A percentile compares a stretch with the other conserved stretches of the same genome.
These are phyloP conservation scores for Quercus lobata DNA, from an alignment of 331 rosid genomes.

Conservation along the genomic window DNA sequence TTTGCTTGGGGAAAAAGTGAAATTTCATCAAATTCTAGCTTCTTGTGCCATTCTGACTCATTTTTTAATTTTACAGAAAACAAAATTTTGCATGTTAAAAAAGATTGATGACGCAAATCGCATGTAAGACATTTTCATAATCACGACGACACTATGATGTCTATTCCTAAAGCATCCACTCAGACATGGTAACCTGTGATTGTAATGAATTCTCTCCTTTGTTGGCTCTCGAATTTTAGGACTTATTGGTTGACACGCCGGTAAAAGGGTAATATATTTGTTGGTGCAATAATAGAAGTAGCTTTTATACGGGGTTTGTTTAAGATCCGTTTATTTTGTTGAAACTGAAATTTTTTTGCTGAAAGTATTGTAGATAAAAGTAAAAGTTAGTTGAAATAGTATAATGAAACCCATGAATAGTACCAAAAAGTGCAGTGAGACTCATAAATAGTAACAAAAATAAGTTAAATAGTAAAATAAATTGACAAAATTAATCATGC, in stretches of 20 bases:
- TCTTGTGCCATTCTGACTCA: slow-evolving; percentile 15
- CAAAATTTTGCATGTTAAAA: background rate
- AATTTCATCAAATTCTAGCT: background rate
- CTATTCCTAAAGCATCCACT: background rate
- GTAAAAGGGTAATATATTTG: too few relatives aligned
- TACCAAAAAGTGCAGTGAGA: fast-evolving
- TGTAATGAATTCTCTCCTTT: slow-evolving; percentile 33
- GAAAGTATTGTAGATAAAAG: too few relatives aligned
- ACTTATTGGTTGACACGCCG: too few relatives aligned
- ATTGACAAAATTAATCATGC: too few relatives aligned
- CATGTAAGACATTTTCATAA: background rate
- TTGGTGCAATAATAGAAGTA: too few relatives aligned
- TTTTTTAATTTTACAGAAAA: slow-evolving; percentile 6
- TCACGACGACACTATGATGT: slow-evolving; percentile 1
- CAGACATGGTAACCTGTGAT: slow-evolving; percentile 33
- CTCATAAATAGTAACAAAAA: too few relatives aligned
- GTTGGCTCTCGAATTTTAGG: too few relatives aligned
- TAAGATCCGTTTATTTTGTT: fast-evolving
- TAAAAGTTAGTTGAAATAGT: too few relatives aligned
- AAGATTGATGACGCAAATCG: background rate
- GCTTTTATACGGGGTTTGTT: too few relatives aligned
- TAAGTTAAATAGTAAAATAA: too few relatives aligned
- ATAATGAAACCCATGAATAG: fast-evolving
- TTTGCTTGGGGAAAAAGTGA: slow-evolving; percentile 10
- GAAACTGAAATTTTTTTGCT: too few relatives aligned